phyloP scores from a whole-genome alignment of 2,329 filamentous ascomycete species.

The Periglandula ipomoeae region DNA sequence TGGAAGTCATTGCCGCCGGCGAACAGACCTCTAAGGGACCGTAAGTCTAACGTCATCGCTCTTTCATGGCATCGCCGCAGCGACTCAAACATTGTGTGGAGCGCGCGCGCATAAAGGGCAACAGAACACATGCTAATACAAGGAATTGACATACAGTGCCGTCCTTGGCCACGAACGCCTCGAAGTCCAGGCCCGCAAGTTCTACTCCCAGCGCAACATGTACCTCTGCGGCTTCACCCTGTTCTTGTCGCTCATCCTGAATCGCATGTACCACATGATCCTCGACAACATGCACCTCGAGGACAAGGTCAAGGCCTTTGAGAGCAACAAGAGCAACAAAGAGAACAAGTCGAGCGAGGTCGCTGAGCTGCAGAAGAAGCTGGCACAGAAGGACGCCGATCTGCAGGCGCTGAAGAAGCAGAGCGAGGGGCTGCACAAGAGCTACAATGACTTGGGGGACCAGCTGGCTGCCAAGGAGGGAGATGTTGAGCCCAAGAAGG shows the following conservation, averaged over 20 bases:
- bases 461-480: constrained; percentile 56
- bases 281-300: constrained; percentile 85
- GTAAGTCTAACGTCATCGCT: constrained; percentile 28
- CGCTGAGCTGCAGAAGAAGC: constrained; percentile 56
- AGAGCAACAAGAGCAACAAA: constrained; percentile 63
- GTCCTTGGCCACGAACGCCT: constrained; percentile 88
- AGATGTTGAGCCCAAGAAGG: constrained; percentile 48
- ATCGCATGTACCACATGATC: constrained; percentile 98
- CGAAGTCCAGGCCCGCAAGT: constrained; percentile 98
- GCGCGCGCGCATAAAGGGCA: too few species aligned
- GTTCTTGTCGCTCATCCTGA: constrained; percentile 96
- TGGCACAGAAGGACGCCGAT: constrained; percentile 73
- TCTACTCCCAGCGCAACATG: constrained; percentile 99
- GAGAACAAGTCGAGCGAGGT: constrained; percentile 72
- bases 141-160: constrained; percentile 27
- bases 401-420: constrained; percentile 90
- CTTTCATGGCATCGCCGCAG: neutral
- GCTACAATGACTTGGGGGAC: constrained; percentile 81
- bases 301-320: constrained; percentile 78
- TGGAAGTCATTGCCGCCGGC: constrained; percentile 67
- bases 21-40: constrained; percentile 41
- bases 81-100: neutral
- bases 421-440: constrained; percentile 68
- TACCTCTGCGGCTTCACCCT: constrained; percentile 99
- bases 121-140: neutral